Evolutionary conservation across 306 rosid species (phyloP).

Genomic region (Glycine latifolia): DNA sequence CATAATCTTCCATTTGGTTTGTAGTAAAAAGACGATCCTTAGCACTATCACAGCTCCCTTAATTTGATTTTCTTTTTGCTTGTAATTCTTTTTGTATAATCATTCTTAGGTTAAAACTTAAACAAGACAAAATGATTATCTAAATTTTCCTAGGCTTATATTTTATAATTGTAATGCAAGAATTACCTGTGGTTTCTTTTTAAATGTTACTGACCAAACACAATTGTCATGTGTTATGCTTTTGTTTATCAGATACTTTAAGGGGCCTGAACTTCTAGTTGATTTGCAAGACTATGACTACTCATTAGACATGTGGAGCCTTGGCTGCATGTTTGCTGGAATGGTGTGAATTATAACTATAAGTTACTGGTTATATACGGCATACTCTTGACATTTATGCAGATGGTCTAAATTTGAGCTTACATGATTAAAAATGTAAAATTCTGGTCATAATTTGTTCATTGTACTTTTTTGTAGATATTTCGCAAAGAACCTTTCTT

Average conservation of each 20-base stretch:
- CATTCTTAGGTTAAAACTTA: no score
- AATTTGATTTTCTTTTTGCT: no score
- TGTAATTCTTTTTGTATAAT: no score
- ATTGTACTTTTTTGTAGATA: conserved; percentile 56
- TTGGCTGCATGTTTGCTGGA: conserved; percentile 99
- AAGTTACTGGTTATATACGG: conserved; percentile 4
- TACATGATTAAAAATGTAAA: conserved; percentile 1
- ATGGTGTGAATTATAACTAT: conserved; percentile 64
- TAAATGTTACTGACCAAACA: neutral
- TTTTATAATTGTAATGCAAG: conserved; percentile 6
- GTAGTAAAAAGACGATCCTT: no score
- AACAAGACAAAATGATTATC: neutral
- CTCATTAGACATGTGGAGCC: conserved; percentile 97
- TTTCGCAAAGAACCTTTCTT: conserved; percentile 94
- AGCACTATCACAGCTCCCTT: no score
- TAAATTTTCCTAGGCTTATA: neutral
- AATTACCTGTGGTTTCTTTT: conserved; percentile 11
- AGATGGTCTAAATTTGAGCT: neutral
- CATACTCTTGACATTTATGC: neutral
- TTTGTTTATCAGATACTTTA: conserved; percentile 69
- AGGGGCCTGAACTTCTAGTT: conserved; percentile 86
- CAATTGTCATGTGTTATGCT: conserved; percentile 15
- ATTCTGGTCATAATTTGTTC: neutral
- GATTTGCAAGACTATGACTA: conserved; percentile 86
- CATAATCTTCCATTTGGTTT: no score